These are phyloP conservation scores for Zygosaccharomyces pseudobailii DNA, from an alignment of 1,139 yeast species.

Conservation along the genomic window DNA sequence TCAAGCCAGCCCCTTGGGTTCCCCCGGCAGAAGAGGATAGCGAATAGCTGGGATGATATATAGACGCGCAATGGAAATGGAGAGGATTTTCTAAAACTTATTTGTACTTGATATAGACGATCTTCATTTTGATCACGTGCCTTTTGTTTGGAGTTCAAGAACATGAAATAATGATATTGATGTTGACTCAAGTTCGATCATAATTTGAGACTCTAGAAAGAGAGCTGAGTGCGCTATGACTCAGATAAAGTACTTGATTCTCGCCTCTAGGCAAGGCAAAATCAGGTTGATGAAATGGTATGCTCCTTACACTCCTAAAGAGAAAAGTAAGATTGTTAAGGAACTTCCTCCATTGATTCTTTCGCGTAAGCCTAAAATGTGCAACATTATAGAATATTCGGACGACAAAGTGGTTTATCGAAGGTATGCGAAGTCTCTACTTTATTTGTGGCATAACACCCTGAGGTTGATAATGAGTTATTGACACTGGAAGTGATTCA, in stretches of 20 bases:
- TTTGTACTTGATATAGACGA: too few species aligned
- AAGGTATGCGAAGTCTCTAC: conserved; percentile 86
- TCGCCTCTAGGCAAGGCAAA: conserved; percentile 92
- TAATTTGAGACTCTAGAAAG: not conserved
- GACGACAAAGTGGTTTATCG: conserved; percentile 86
- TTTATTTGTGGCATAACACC: conserved; percentile 79
- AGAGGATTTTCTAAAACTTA: too few species aligned
- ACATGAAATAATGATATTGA: not conserved
- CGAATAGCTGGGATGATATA: not conserved
- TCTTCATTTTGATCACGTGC: conserved; percentile 3
- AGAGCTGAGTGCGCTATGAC: conserved; percentile 36
- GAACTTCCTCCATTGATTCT: conserved; percentile 84
- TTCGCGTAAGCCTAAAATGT: conserved; percentile 87
- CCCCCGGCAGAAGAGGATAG: conserved; percentile 36
- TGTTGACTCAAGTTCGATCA: not conserved
- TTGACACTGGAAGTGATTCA: conserved; percentile 82
- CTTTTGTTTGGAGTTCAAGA: not conserved
- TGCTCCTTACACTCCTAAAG: conserved; percentile 71
- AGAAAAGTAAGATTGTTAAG: conserved; percentile 74
- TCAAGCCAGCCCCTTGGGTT: conserved; percentile 49
- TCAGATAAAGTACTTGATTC: conserved; percentile 71
- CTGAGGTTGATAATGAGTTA: conserved; percentile 68
- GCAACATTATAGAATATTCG: conserved; percentile 87
- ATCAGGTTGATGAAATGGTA: conserved; percentile 94
- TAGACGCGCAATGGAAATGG: too few species aligned